phyloP scores from a whole-genome alignment of 768 basidiomycete genomes.

The Mycena polygramma region DNA sequence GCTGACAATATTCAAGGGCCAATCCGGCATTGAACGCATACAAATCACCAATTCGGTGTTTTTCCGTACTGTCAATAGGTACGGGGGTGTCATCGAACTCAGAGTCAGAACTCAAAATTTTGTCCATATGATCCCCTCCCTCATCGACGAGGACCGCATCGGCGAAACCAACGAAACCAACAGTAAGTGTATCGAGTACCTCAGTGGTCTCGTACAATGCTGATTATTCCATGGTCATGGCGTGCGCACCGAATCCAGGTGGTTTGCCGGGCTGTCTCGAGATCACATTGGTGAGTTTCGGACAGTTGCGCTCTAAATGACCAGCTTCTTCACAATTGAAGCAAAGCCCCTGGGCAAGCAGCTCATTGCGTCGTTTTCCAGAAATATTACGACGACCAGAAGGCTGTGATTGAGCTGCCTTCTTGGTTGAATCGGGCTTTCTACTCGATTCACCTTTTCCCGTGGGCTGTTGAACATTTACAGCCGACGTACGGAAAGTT shows the following conservation, averaged over 20 bases:
- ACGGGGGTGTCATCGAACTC: too few relatives aligned
- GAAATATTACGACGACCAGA: too few relatives aligned
- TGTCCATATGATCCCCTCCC: too few relatives aligned
- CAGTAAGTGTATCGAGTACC: not conserved
- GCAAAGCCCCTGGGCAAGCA: not conserved
- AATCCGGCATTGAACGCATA: too few relatives aligned
- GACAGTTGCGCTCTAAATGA: not conserved
- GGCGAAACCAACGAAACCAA: not conserved
- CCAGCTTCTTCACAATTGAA: not conserved
- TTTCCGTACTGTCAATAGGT: too few relatives aligned
- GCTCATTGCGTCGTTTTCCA: not conserved
- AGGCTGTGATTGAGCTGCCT: too few relatives aligned
- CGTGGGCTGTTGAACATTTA: not conserved
- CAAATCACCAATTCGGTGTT: too few relatives aligned
- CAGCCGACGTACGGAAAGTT: not conserved
- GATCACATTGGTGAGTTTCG: not conserved
- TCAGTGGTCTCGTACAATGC: not conserved
- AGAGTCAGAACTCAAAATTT: too few relatives aligned
- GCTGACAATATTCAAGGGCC: too few relatives aligned
- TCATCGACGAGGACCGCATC: too few relatives aligned
- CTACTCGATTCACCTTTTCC: not conserved
- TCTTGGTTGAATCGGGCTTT: not conserved
- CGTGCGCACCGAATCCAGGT: not conserved
- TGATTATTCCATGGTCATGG: not conserved
- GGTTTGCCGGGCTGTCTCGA: not conserved